phyloP scores from a whole-genome alignment of 2,329 filamentous ascomycete genomes.

The Sporothrix globosa region DNA sequence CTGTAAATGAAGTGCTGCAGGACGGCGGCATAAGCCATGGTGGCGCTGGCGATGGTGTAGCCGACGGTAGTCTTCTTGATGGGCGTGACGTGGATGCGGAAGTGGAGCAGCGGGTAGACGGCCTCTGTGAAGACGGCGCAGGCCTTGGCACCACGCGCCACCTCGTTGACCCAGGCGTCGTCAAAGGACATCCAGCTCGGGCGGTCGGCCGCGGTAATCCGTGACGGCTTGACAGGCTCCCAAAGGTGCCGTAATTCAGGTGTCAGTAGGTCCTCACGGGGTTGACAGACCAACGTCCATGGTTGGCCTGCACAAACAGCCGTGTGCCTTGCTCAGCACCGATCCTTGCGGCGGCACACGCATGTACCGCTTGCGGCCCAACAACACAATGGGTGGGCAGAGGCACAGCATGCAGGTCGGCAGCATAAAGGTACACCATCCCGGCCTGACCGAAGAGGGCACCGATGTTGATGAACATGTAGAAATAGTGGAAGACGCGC shows the following conservation, averaged over 20 bases:
- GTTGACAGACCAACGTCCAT: constrained; percentile 32
- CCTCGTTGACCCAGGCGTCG: constrained; percentile 80
- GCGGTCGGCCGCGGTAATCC: constrained; percentile 29
- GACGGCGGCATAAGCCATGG: constrained; percentile 62
- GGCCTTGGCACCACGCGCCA: constrained; percentile 68
- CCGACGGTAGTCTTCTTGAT: constrained; percentile 75
- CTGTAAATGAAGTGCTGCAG: constrained; percentile 68
- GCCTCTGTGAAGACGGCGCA: constrained; percentile 70
- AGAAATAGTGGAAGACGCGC: constrained; percentile 71
- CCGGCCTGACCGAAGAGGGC: constrained; percentile 57
- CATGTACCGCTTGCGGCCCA: constrained; percentile 56
- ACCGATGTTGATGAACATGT: constrained; percentile 63
- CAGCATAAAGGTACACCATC: constrained; percentile 64
- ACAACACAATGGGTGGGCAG: constrained; percentile 59
- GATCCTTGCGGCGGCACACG: constrained; percentile 60
- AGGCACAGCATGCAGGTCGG: constrained; percentile 61
- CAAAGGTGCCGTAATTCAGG: constrained; percentile 35
- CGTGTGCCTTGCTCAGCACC: constrained; percentile 59
- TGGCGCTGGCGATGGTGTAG: constrained; percentile 66
- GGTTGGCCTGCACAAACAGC: constrained; percentile 43
- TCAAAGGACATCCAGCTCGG: constrained; percentile 62
- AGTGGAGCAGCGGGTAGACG: constrained; percentile 68
- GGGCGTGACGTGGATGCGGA: constrained; percentile 69
- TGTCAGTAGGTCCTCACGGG: constrained; percentile 29
- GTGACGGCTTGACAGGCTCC: constrained; percentile 35